These are phyloP conservation scores for Solanum rostratum DNA, from an alignment of 257 asterid species.

Conservation along the genomic window DNA sequence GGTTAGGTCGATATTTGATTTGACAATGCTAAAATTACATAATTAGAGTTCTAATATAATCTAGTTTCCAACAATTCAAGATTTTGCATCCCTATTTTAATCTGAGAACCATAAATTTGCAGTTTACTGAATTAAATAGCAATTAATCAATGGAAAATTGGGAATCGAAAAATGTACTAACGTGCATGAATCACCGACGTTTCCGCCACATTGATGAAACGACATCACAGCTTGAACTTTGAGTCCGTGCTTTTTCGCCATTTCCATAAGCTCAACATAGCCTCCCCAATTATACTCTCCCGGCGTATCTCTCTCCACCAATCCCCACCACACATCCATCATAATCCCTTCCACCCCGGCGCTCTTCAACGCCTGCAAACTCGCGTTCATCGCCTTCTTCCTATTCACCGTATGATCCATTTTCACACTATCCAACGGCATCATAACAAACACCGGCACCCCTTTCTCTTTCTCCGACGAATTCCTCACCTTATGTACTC, in stretches of 20 bases:
- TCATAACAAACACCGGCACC: conserved; percentile 92
- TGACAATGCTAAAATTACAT: background rate
- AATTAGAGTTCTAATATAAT: background rate
- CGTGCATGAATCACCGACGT: conserved; percentile 97
- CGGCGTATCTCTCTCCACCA: conserved; percentile 75
- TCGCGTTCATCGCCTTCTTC: conserved; percentile 94
- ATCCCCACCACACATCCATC: conserved; percentile 99
- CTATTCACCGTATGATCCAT: conserved; percentile 77
- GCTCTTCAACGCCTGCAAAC: conserved; percentile 88
- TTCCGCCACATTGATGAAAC: conserved; percentile 95
- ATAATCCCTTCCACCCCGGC: conserved; percentile 94
- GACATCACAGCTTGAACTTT: conserved; percentile 99
- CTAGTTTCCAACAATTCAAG: background rate
- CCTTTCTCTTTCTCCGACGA: conserved; percentile 31
- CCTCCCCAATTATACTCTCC: conserved; percentile 91
- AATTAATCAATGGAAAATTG: background rate
- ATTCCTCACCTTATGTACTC: conserved; percentile 6
- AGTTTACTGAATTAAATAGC: background rate
- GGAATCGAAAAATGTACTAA: conserved; percentile 14
- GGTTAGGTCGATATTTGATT: background rate
- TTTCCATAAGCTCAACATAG: conserved; percentile 67
- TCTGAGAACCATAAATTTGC: background rate
- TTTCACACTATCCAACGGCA: conserved; percentile 93
- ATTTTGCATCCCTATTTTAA: background rate
- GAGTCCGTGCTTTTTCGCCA: conserved; percentile 87